Base-by-base conservation (phyloP, 1,284 basidiomycete genomes). In the Anthracocystis panici-leucophaei region DNA sequence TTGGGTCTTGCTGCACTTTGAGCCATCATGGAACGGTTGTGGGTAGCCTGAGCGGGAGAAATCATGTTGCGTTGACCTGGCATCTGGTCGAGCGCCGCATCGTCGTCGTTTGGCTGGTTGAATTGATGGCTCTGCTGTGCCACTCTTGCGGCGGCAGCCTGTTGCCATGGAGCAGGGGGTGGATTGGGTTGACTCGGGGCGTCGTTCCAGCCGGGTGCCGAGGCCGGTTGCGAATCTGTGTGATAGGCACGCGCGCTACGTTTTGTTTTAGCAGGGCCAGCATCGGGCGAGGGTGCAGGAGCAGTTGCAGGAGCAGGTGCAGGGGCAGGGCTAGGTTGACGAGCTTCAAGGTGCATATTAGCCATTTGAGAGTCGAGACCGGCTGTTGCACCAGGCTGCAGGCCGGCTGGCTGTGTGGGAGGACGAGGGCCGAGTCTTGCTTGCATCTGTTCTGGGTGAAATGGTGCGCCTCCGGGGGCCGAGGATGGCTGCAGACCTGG, bases 161-260 rank as follows among this genome's bases (percentile, higher is more conserved):
- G 75, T 49, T 84, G 83, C 81, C 82, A 84, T 4, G 73, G 63
- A 20, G 81, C 72, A 50, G 81, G 78, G 20, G 75, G 57, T 25
- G 77, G 77, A 27, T 77, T 69, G 14, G 78, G 83, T 25, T 79
- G 79, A 11, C 64, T 60, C 20, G 76, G 71, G 0, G 77, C 82
- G 45, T 82, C 83, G 49, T 85, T 81, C 80, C 79, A 83, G 33
- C 79, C 79, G 29, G 31, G 51, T 18, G 77, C 69, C 14, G 61
- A 27, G 3, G 56, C 53, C 6, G 75, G 61, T 8, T 72, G 65
- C 3, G 75, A 75, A 23, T 85, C 81, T 21, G 81, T 80, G 57
- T 85, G 85, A 45, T 85, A 85, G 33, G 83, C 84, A 20, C 85
- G 78, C 10, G 84, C 83, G 38, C 80, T 78, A 14, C 85, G 63